Base-by-base conservation (phyloP, 768 basidiomycete genomes). In the Heimioporus sp. region DNA sequence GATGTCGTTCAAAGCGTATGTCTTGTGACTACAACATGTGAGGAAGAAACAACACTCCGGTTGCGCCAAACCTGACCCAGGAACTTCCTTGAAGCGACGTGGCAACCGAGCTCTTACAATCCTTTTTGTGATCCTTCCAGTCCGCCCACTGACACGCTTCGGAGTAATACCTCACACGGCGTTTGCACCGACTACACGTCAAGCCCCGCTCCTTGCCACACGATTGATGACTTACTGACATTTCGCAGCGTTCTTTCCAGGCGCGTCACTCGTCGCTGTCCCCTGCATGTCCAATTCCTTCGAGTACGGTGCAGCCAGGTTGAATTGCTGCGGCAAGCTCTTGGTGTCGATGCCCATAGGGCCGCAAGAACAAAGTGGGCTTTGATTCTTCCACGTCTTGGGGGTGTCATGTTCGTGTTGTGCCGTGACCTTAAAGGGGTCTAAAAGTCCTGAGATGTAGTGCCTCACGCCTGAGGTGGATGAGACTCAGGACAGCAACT, bases 81-180 rank as follows among this genome's bases (percentile, higher is more conserved):
- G 11, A 17, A 24, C n/a, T n/a, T n/a, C n/a, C 19, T 20, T 19
- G 34, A 35, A 3, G 24, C 24, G 24, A 24, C 24, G 24, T 24
- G 24, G 24, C 24, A 24, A 24, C 34, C 9, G 10, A 11, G 12
- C 15, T 30, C 4, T 19, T 31, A 21, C 57, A 59, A 10, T n/a
- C 19, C 37, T 43, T 43, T 12, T 55, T 59, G 10, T 59, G 58
- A 13, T 0, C 12, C 30, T 47, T 59, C 58, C 57, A 59, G 10
- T 55, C 57, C 4, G 40, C 11, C 12, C 17, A 49, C 52, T 80
- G 78, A 57, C 78, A 80, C 0, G 50, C 66, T 34, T 55, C 49
- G n/a, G 75, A 74, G 46, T 77, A 80, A 50, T 80, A 80, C 13
- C 62, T 62, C 10, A 53, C 63, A n/a, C n/a, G n/a, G 45, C 59